phyloP scores from a whole-genome alignment of 1,139 yeast genomes.

The Lodderomyces jiufengensis region DNA sequence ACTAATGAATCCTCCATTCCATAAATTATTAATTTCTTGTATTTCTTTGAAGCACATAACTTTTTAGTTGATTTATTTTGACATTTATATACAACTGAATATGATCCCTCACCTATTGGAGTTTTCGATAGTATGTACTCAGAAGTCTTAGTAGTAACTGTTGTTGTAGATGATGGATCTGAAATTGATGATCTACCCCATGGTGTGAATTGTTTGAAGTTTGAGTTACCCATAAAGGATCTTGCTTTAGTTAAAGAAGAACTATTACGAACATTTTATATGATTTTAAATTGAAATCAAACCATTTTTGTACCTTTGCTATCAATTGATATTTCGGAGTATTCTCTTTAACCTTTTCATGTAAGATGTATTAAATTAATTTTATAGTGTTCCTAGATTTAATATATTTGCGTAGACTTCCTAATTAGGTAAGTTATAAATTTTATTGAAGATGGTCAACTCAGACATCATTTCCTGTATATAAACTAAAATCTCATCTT shows the following conservation, averaged over 20 bases:
- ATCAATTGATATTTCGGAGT: not conserved
- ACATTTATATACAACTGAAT: conserved; percentile 38
- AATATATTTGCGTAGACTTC: conserved; percentile 5
- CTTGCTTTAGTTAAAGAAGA: no score
- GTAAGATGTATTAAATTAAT: not conserved
- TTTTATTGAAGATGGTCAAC: no score
- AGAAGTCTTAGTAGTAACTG: conserved; percentile 31
- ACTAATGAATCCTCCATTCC: conserved; percentile 40
- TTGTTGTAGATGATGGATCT: not conserved
- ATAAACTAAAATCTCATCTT: not conserved
- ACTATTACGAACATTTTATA: no score
- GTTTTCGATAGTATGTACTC: conserved; percentile 30
- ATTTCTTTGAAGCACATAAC: conserved; percentile 40
- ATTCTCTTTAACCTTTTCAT: not conserved
- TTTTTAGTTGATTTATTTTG: conserved; percentile 28
- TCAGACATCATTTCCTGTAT: no score
- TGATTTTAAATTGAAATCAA: no score
- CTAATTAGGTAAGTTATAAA: conserved; percentile 3
- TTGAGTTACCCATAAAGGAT: no score
- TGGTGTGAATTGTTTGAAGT: conserved; percentile 5
- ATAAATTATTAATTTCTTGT: conserved; percentile 29
- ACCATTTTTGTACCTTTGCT: no score
- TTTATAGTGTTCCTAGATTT: not conserved
- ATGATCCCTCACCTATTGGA: conserved; percentile 38
- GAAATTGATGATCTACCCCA: conserved; percentile 2